These are phyloP conservation scores for Trichophyton verrucosum DNA, from an alignment of 2,329 filamentous ascomycete species.

Conservation along the genomic window DNA sequence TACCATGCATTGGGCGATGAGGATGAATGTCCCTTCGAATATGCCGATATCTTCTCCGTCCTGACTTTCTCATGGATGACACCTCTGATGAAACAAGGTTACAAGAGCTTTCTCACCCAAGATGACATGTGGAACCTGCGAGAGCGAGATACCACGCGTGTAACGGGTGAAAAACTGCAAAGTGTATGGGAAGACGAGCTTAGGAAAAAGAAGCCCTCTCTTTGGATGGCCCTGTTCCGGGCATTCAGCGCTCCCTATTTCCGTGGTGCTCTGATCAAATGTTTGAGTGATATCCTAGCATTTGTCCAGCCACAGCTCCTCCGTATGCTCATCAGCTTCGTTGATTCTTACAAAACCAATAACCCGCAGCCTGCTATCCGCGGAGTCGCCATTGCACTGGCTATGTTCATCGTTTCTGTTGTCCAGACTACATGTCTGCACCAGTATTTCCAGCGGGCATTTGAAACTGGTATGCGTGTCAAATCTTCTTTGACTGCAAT, in stretches of 20 bases:
- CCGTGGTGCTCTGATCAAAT: conserved; percentile 72
- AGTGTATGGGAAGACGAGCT: conserved; percentile 66
- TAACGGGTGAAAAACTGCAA: conserved; percentile 58
- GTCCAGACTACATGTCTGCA: conserved; percentile 83
- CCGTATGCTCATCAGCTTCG: conserved; percentile 69
- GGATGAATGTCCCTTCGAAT: conserved; percentile 65
- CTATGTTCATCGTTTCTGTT: conserved; percentile 81
- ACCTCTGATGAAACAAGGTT: conserved; percentile 89
- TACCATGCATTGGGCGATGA: conserved; percentile 55
- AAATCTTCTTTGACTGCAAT: conserved; percentile 80
- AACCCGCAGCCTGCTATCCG: conserved; percentile 65
- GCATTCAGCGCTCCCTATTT: conserved; percentile 79
- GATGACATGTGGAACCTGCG: conserved; percentile 92
- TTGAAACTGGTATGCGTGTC: conserved; percentile 93
- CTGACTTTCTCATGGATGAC: conserved; percentile 99
- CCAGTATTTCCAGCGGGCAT: conserved; percentile 93
- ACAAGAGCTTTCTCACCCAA: conserved; percentile 81
- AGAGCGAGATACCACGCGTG: conserved; percentile 62
- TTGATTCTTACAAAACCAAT: conserved; percentile 57
- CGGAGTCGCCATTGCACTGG: conserved; percentile 75
- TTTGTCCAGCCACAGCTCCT: conserved; percentile 88
- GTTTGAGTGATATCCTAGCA: conserved; percentile 70
- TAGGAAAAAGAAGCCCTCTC: conserved; percentile 57
- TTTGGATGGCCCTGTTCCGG: conserved; percentile 76
- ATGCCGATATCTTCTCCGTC: conserved; percentile 84